These are phyloP conservation scores for Coniochaeta sp. DNA, from an alignment of 2,329 filamentous ascomycete genomes.

Conservation along the genomic window DNA sequence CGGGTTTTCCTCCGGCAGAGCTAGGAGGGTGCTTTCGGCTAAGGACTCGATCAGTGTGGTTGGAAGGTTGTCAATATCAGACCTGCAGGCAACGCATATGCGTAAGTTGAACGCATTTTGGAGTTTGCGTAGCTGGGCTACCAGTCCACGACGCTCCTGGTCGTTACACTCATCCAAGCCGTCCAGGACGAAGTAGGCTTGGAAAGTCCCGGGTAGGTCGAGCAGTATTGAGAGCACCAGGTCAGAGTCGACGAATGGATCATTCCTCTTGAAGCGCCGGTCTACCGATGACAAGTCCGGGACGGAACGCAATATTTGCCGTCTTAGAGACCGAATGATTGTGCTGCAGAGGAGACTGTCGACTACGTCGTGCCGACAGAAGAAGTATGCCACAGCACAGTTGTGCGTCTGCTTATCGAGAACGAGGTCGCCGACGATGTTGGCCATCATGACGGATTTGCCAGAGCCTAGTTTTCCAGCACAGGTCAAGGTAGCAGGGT, in stretches of 20 bases:
- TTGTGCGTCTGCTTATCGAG: slow-evolving; percentile 10
- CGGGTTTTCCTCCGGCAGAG: slow-evolving; percentile 15
- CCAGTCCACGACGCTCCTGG: not conserved
- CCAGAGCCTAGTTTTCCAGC: slow-evolving; percentile 34
- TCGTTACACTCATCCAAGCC: slow-evolving; percentile 24
- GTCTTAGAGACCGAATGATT: slow-evolving; percentile 23
- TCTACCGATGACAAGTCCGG: slow-evolving; percentile 14
- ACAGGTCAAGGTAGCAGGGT: slow-evolving; percentile 22
- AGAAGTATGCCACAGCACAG: slow-evolving; percentile 23
- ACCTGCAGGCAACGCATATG: slow-evolving; percentile 9
- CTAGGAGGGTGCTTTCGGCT: not conserved
- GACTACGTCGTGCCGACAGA: slow-evolving; percentile 21
- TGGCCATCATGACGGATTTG: slow-evolving; percentile 37
- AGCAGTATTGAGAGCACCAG: slow-evolving; percentile 15
- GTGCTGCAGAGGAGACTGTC: slow-evolving; percentile 21
- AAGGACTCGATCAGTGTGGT: slow-evolving; percentile 6
- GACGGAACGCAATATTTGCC: slow-evolving; percentile 26
- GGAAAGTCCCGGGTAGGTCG: slow-evolving; percentile 9
- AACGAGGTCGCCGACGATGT: slow-evolving; percentile 31
- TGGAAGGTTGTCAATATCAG: slow-evolving; percentile 1
- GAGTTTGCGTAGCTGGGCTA: slow-evolving; percentile 3
- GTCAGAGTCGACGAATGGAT: slow-evolving; percentile 4
- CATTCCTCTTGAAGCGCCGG: not conserved
- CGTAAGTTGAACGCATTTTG: slow-evolving; percentile 5
- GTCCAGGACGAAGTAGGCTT: slow-evolving; percentile 24